A percentile compares a stretch with the other conserved stretches of the same genome.
Conservation (phyloP, 305 asterid genomes). For the Fraxinus nigra region DNA sequence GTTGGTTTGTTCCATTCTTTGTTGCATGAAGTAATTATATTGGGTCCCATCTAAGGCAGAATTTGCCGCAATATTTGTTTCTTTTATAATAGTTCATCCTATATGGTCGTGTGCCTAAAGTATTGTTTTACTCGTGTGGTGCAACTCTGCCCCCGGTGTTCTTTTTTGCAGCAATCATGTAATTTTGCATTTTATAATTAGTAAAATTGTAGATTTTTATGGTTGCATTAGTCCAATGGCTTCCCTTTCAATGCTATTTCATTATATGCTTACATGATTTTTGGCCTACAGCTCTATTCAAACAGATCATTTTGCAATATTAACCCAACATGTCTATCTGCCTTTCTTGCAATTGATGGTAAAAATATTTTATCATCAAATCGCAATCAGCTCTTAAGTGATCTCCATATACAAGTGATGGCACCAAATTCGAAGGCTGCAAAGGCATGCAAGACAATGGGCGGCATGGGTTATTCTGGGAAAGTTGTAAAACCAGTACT, state of each 20-base stretch:
- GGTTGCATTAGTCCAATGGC: not conserved
- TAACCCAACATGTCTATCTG: not conserved
- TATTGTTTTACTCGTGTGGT: not conserved
- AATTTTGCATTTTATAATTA: not conserved
- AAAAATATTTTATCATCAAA: not conserved
- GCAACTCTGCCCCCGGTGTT: not conserved
- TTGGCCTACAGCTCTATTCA: not conserved
- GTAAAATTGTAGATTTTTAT: not conserved
- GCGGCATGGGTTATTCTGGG: slow-evolving; percentile 33
- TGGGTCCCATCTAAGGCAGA: not conserved
- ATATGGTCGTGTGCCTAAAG: not conserved
- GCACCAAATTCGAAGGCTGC: slow-evolving; percentile 17
- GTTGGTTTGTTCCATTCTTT: not conserved
- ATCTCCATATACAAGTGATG: slow-evolving; percentile 19
- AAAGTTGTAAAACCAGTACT: slow-evolving; percentile 46
- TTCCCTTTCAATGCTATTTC: not conserved
- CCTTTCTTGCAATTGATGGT: not conserved
- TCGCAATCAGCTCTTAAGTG: not conserved
- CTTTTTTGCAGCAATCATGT: not conserved
- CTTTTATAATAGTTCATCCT: not conserved
- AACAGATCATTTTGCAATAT: not conserved
- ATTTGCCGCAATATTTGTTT: not conserved
- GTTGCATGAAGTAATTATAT: not conserved
- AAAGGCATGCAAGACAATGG: slow-evolving; percentile 52
- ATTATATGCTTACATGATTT: not conserved